phyloP scores from a whole-genome alignment of 441 rosid genomes.

The Croton laevigatus region DNA sequence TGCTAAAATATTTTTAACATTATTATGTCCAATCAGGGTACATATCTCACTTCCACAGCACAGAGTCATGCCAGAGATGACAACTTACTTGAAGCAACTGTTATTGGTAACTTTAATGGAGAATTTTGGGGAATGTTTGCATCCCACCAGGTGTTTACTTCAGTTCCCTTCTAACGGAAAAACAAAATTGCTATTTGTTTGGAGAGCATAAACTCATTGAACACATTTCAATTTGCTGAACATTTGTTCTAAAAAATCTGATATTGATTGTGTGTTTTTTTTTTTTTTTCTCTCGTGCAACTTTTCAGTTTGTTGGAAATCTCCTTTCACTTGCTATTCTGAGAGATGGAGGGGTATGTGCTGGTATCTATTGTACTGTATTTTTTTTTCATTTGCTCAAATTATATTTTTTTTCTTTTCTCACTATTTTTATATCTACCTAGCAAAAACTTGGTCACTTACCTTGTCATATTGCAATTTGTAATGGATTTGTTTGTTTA shows the following conservation, averaged over 20 bases:
- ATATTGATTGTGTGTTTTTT: conserved; percentile 1
- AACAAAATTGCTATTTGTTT: conserved; percentile 4
- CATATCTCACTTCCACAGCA: conserved; percentile 85
- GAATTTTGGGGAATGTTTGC: conserved; percentile 93
- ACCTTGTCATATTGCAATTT: not conserved
- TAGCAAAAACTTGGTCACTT: not conserved
- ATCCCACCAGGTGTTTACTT: conserved; percentile 64
- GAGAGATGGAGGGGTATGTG: conserved; percentile 51
- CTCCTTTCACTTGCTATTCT: conserved; percentile 77
- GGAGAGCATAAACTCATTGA: conserved; percentile 8
- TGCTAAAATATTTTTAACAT: conserved; percentile 11
- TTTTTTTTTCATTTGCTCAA: not conserved
- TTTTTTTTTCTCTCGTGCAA: conserved; percentile 8
- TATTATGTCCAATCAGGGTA: conserved; percentile 52
- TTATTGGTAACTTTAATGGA: conserved; percentile 85
- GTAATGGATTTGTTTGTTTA: not conserved
- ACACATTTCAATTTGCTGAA: not conserved
- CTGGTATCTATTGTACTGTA: conserved; percentile 16
- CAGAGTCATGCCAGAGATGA: conserved; percentile 62
- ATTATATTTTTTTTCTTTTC: not conserved
- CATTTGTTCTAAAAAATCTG: conserved; percentile 14
- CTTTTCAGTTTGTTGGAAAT: conserved; percentile 79
- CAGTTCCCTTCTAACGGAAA: not conserved
- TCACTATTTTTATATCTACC: not conserved
- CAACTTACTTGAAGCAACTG: conserved; percentile 62